Evolutionary conservation across 805 yeast genomes (phyloP), one percentile per base, ranked within the genome.

Genomic region (Nakazawaea wyomingensis): DNA sequence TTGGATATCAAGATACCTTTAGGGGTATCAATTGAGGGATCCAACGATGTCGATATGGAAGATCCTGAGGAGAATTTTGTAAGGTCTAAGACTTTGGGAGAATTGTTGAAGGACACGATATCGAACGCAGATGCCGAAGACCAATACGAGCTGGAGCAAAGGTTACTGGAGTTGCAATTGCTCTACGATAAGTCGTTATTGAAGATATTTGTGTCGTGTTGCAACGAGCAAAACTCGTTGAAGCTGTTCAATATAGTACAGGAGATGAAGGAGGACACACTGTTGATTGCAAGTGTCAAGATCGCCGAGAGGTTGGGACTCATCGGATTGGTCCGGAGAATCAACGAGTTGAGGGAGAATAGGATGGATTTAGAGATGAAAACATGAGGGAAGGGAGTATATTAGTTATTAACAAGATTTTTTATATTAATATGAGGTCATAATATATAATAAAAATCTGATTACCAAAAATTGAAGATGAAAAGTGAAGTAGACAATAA

Each of bases 211-310:
- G 90, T 84, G 3, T 68, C 65, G 11, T 78, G 91, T 1, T 90
- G 96, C 61, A 69, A 78, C 16, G 83, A 80, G 18, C 74, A 78
- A 33, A 75, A 80, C 43, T 59, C 74, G 32, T 72, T 73, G 41
- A 82, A 82, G 59, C 93, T 95, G 1, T 67, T 78, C 48, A 80
- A 83, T 27, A 59, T 93, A 22, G 89, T 79, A 6, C 72, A 70
- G 47, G 78, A 84, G 54, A 68, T 91, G 52, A 77, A 79, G 51
- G 83, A 80, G 50, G 91, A 85, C 48, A 80, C 83, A 51, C 95
- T 96, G 3, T 65, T 90, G 48, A 73, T 72, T 43, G 96, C 96
- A 0, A 96, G 97, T 1, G 68, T 77, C 11, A 84, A 84, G 61
- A 85, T 91, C 43, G 88, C 96, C 1, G 85, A 85, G 54, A 73